Percentiles rank a stretch among this genome's conserved stretches.
phyloP scores from a whole-genome alignment of 768 basidiomycete genomes.

The Russula earlei region DNA sequence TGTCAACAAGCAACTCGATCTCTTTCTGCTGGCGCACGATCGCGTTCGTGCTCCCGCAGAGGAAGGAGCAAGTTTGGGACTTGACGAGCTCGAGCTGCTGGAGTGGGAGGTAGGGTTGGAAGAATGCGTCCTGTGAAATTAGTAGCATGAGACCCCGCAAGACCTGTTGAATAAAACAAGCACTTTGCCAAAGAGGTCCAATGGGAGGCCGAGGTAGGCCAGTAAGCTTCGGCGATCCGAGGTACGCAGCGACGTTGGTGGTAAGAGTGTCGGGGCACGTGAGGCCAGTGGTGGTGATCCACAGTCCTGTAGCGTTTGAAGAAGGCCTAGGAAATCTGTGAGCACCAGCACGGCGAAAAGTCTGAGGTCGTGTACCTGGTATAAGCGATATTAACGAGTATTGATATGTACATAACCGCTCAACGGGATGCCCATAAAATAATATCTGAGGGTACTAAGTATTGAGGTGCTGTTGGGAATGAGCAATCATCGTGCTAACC shows the following conservation, averaged over 20 bases:
- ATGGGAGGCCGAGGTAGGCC: conserved; percentile 85
- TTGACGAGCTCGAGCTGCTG: conserved; percentile 89
- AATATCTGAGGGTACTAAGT: conserved; percentile 53
- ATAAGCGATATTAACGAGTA: conserved; percentile 93
- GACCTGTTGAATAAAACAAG: not conserved
- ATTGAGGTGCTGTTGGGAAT: not conserved
- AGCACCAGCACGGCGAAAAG: not conserved
- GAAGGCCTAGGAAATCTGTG: conserved; percentile 45
- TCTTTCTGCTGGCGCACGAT: conserved; percentile 92
- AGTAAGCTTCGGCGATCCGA: conserved; percentile 88
- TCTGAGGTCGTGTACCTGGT: conserved; percentile 49
- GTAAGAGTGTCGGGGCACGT: conserved; percentile 51
- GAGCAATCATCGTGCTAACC: conserved; percentile 35
- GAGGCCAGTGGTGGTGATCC: conserved; percentile 73
- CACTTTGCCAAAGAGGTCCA: conserved; percentile 90
- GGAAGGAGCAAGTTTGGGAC: conserved; percentile 63
- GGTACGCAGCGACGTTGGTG: conserved; percentile 74
- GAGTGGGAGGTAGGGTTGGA: conserved; percentile 93
- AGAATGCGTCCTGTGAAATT: conserved; percentile 68
- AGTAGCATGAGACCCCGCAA: not conserved
- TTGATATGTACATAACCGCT: conserved; percentile 92
- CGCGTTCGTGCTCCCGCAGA: conserved; percentile 92
- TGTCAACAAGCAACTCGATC: conserved; percentile 84
- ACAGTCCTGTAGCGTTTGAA: conserved; percentile 85
- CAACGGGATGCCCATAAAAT: conserved; percentile 95